Evolutionary conservation across 2,329 filamentous ascomycete species (phyloP).

Genomic region (Penicillium expansum): DNA sequence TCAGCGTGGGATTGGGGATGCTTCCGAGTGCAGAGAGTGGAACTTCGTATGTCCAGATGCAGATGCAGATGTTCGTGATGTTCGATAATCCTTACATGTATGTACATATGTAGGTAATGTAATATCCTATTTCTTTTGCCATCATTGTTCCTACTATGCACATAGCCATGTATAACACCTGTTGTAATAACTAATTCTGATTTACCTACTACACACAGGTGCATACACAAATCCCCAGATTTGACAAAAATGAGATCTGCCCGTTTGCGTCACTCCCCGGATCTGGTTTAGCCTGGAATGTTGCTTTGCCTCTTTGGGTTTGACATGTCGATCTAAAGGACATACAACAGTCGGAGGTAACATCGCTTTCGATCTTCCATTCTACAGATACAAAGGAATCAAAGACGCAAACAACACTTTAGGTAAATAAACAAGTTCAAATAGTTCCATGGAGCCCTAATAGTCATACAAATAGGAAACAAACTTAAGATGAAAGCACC

Average conservation of each 20-base stretch:
- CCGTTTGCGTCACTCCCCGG: constrained; percentile 29
- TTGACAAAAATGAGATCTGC: background rate
- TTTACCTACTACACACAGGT: background rate
- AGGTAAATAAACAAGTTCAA: constrained; percentile 21
- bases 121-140: background rate
- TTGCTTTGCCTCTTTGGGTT: constrained; percentile 19
- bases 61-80: background rate
- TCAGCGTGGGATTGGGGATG: constrained; percentile 24
- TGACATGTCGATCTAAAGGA: constrained; percentile 22
- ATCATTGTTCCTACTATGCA: background rate
- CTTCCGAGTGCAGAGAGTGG: constrained; percentile 23
- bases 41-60: constrained; percentile 2
- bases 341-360: no score
- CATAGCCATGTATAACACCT: background rate
- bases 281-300: constrained; percentile 27
- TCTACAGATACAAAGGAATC: background rate
- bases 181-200: background rate
- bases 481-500: constrained; percentile 4
- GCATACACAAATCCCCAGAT: background rate
- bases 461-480: constrained; percentile 21
- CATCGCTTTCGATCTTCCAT: background rate
- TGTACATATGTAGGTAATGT: background rate
- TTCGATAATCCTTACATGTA: background rate
- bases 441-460: constrained; percentile 7
- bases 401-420: constrained; percentile 22